Evolutionary conservation across 306 rosid genomes (phyloP).

Genomic region (Acacia acuminata): DNA sequence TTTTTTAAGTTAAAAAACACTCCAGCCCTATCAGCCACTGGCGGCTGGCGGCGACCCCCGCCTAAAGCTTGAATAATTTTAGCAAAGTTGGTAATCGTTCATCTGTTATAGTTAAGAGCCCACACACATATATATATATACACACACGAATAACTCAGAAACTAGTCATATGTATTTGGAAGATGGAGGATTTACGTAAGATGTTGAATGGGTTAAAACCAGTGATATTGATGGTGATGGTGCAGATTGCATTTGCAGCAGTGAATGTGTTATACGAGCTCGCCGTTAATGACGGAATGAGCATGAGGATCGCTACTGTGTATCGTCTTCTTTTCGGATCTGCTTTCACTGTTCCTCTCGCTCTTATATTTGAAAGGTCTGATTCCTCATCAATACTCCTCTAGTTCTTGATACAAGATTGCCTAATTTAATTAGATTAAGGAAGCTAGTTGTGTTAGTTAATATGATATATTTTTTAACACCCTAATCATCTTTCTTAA

Average conservation of each 20-base stretch:
- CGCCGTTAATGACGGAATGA: constrained; percentile 17
- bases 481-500: too few species aligned
- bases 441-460: too few species aligned
- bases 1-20: too few species aligned
- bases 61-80: not conserved
- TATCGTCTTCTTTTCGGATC: constrained; percentile 3
- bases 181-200: not conserved
- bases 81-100: not conserved
- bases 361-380: constrained; percentile 1
- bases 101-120: too few species aligned
- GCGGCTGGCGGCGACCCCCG: too few species aligned
- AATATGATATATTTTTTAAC: too few species aligned
- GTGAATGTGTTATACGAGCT: not conserved
- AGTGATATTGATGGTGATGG: not conserved
- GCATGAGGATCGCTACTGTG: not conserved
- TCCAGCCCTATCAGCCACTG: too few species aligned
- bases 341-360: not conserved
- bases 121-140: not conserved
- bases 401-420: too few species aligned
- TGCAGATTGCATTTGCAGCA: not conserved
- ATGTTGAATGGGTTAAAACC: not conserved
- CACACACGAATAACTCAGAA: not conserved
- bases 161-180: not conserved
- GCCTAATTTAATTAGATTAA: too few species aligned
- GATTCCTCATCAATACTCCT: not conserved